These are phyloP conservation scores for Solanum dulcamara DNA, from an alignment of 257 asterid genomes.

Conservation along the genomic window DNA sequence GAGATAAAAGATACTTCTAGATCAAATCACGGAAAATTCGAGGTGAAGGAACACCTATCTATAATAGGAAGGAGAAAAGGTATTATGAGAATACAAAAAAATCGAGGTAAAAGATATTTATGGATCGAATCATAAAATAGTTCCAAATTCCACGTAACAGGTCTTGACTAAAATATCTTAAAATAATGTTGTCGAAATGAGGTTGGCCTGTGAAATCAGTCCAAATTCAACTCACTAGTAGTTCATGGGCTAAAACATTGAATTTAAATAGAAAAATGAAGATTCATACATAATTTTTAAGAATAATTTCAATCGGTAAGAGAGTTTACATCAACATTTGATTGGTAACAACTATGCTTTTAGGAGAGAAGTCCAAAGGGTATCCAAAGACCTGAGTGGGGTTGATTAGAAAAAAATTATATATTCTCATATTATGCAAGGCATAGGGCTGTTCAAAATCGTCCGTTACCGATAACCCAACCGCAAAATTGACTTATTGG, in stretches of 20 bases:
- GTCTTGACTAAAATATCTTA: neutral
- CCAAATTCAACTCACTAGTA: neutral
- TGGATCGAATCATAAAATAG: too few species aligned
- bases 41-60: neutral
- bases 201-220: neutral
- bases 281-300: neutral
- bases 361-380: neutral
- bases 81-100: too few species aligned
- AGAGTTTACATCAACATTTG: neutral
- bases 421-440: neutral
- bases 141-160: neutral
- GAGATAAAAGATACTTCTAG: neutral
- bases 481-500: too few species aligned
- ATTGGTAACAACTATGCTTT: neutral
- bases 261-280: neutral
- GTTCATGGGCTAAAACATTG: neutral
- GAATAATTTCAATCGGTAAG: neutral
- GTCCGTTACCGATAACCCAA: too few species aligned
- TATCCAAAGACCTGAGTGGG: neutral
- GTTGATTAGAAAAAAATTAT: neutral
- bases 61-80: too few species aligned
- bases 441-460: too few species aligned
- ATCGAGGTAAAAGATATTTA: neutral
- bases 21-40: neutral
- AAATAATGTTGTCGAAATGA: neutral